These are phyloP conservation scores for Vigna radiata DNA, from an alignment of 306 rosid genomes.

Conservation along the genomic window DNA sequence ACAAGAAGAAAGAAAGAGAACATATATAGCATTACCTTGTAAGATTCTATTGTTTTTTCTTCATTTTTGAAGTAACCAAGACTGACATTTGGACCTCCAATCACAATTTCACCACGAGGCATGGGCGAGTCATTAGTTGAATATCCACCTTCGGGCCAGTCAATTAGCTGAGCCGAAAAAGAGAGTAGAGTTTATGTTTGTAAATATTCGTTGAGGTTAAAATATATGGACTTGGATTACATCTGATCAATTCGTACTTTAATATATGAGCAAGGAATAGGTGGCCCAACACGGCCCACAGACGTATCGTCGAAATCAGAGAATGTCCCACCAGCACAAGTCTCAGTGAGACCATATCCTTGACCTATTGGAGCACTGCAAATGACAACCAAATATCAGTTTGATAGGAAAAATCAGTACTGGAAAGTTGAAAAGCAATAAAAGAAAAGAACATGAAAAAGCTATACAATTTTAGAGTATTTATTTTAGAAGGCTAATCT, in stretches of 20 bases:
- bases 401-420: slow-evolving; percentile 20
- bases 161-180: slow-evolving; percentile 64
- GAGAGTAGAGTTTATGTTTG: slow-evolving; percentile 4
- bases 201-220: slow-evolving; percentile 11
- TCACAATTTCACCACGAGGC: slow-evolving; percentile 95
- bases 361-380: slow-evolving; percentile 92
- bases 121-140: slow-evolving; percentile 66
- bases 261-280: slow-evolving; percentile 89
- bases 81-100: slow-evolving; percentile 95
- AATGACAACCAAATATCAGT: slow-evolving; percentile 43
- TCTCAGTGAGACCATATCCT: slow-evolving; percentile 99
- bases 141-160: slow-evolving; percentile 98
- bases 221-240: slow-evolving; percentile 24
- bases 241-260: slow-evolving; percentile 60
- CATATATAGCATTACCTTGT: slow-evolving; percentile 66
- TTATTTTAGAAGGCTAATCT: slow-evolving; percentile 20
- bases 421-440: slow-evolving; percentile 1
- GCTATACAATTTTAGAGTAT: slow-evolving; percentile 25
- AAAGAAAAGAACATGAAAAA: slow-evolving; percentile 12
- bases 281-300: slow-evolving; percentile 98
- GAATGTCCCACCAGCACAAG: slow-evolving; percentile 94
- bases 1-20: background rate
- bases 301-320: slow-evolving; percentile 88
- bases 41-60: slow-evolving; percentile 85
- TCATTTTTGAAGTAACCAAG: slow-evolving; percentile 95